Evolutionary conservation across 225 moss, liverwort and hornwort genomes (phyloP).

Genomic region (Rhytidiadelphus loreus): DNA sequence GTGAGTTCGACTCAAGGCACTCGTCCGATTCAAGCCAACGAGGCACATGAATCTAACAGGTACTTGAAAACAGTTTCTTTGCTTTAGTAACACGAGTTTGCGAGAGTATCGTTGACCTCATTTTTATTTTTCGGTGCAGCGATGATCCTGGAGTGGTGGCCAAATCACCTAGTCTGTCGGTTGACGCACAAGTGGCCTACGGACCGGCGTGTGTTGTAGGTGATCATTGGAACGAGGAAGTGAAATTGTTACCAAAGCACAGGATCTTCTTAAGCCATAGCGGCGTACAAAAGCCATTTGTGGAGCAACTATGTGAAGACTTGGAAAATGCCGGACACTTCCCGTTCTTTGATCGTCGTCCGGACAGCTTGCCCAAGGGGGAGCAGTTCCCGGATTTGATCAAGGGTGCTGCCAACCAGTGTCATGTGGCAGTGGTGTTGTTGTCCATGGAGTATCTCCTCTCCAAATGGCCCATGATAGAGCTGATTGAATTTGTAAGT

Average conservation of each 20-base stretch:
- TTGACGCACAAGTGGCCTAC: neutral
- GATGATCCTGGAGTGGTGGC: no score
- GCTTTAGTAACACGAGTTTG: no score
- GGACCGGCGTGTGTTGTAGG: neutral
- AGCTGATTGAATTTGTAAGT: neutral
- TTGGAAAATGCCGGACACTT: neutral
- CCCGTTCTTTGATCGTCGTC: constrained; percentile 5
- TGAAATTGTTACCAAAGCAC: neutral
- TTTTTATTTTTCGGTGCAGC: no score
- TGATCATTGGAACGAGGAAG: no score
- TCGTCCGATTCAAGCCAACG: no score
- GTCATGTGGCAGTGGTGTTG: neutral
- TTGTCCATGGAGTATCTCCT: neutral
- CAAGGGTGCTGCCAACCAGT: neutral
- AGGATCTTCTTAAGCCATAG: neutral
- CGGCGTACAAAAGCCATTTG: neutral
- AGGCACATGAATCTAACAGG: no score
- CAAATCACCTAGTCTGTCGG: no score
- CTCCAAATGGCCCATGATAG: neutral
- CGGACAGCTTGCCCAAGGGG: neutral
- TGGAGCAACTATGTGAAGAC: neutral
- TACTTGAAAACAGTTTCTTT: no score
- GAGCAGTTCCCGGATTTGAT: neutral
- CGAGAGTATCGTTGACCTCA: no score
- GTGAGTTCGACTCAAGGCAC: no score